A percentile compares a stretch with the other conserved stretches of the same genome.
Evolutionary conservation across 73 alveolate genomes (phyloP).

Genomic region (Stentor roeselii): DNA sequence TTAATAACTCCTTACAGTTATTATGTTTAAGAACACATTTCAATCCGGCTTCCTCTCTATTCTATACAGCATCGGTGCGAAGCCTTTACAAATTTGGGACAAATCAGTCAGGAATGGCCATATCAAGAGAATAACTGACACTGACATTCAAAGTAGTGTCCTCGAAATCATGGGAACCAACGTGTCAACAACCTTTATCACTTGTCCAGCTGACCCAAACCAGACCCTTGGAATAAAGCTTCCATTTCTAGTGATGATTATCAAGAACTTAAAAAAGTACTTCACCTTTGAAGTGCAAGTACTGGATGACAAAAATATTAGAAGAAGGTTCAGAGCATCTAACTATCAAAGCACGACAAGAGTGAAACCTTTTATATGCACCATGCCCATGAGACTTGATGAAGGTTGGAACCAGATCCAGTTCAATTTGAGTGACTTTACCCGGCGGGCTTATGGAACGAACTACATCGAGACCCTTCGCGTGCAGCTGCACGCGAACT

Average conservation of each 20-base stretch:
- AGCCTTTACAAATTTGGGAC: slow-evolving; percentile 97
- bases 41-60: slow-evolving; percentile 86
- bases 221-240: slow-evolving; percentile 95
- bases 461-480: slow-evolving; percentile 71
- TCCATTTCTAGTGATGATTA: slow-evolving; percentile 96
- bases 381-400: slow-evolving; percentile 85
- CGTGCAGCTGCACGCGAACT: slow-evolving; percentile 77
- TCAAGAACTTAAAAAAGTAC: slow-evolving; percentile 93
- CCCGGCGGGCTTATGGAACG: slow-evolving; percentile 74
- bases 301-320: slow-evolving; percentile 95
- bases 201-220: slow-evolving; percentile 94
- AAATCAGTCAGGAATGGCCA: slow-evolving; percentile 94
- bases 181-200: slow-evolving; percentile 91
- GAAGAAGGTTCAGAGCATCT: slow-evolving; percentile 97
- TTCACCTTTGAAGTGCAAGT: slow-evolving; percentile 98
- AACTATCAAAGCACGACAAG: slow-evolving; percentile 94
- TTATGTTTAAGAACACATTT: slow-evolving; percentile 83
- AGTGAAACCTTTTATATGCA: slow-evolving; percentile 97
- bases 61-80: slow-evolving; percentile 80
- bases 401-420: slow-evolving; percentile 82
- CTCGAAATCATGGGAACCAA: slow-evolving; percentile 97
- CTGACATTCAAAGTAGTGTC: slow-evolving; percentile 92
- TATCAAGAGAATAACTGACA: slow-evolving; percentile 95
- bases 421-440: slow-evolving; percentile 67
- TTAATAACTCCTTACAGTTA: too few relatives aligned